These are phyloP conservation scores for Dactylellina sp. DNA, from an alignment of 2,329 filamentous ascomycete species.

Conservation along the genomic window DNA sequence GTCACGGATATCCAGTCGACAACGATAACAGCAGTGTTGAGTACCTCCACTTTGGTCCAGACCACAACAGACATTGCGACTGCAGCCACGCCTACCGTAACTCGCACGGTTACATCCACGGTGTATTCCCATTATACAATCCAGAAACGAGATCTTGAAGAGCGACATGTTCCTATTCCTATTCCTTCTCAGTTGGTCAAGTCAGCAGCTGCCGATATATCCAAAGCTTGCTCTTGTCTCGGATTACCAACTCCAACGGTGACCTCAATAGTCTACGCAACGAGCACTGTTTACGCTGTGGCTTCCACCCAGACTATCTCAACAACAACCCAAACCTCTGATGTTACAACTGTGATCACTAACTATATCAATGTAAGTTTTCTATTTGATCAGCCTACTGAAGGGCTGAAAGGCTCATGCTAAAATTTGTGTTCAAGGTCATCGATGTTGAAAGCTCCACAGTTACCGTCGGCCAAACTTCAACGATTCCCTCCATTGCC, in stretches of 20 bases:
- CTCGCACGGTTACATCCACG: conserved; percentile 20
- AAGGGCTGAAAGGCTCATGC: too few species aligned
- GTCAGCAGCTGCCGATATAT: conserved; percentile 30
- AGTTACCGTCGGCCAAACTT: conserved; percentile 17
- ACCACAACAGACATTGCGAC: conserved; percentile 12
- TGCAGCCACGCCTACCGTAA: conserved; percentile 8
- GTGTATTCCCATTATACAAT: conserved; percentile 3
- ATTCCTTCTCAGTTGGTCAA: conserved; percentile 12
- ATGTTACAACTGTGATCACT: conserved; percentile 17
- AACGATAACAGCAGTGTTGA: conserved; percentile 23
- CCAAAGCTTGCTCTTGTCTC: conserved; percentile 32
- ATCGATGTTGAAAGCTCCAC: conserved; percentile 22
- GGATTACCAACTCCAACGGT: conserved; percentile 28
- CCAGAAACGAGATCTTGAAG: conserved; percentile 15
- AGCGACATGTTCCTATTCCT: conserved; percentile 5
- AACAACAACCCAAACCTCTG: conserved; percentile 17
- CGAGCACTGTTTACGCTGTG: conserved; percentile 19
- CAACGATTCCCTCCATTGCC: conserved; percentile 21
- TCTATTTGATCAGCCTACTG: neutral
- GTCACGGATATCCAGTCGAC: conserved; percentile 19
- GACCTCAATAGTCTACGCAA: conserved; percentile 9
- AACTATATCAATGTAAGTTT: conserved; percentile 22
- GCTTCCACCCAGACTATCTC: conserved; percentile 17
- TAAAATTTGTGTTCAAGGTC: neutral
- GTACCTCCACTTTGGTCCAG: conserved; percentile 11